A percentile compares a stretch with the other conserved stretches of the same genome.
These are phyloP conservation scores for Sicyos baderoa DNA, from an alignment of 306 rosid genomes.

Conservation along the genomic window DNA sequence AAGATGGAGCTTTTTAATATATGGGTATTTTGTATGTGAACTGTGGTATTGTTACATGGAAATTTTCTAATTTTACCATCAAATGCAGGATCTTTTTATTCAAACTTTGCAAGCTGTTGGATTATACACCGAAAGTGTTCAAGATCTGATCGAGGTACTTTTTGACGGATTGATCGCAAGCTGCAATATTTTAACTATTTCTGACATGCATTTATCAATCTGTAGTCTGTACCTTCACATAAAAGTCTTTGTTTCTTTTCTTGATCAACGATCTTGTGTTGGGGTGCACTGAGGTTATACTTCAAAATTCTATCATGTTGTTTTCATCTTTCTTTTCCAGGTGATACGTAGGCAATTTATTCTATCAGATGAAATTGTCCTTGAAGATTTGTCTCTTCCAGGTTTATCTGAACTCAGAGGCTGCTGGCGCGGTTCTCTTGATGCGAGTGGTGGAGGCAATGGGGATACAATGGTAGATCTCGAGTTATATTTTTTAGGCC, in stretches of 20 bases:
- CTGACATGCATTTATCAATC: conserved; percentile 2
- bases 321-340: conserved; percentile 36
- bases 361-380: conserved; percentile 47
- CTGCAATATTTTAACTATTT: background rate
- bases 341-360: conserved; percentile 45
- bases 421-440: conserved; percentile 81
- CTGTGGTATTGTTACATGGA: background rate
- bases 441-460: conserved; percentile 95
- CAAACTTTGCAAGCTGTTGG: conserved; percentile 75
- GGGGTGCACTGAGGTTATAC: conserved; percentile 22
- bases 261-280: conserved; percentile 12
- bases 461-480: conserved; percentile 81
- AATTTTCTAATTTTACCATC: conserved; percentile 13
- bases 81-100: conserved; percentile 71
- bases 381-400: conserved; percentile 69
- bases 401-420: conserved; percentile 84
- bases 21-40: background rate
- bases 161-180: conserved; percentile 13
- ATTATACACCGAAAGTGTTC: conserved; percentile 43
- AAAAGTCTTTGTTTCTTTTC: background rate
- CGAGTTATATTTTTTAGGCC: conserved; percentile 16
- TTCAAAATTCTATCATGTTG: background rate
- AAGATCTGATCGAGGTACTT: conserved; percentile 67
- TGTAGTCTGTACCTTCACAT: background rate
- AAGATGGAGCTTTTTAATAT: conserved; percentile 3